Base-by-base conservation (phyloP, 1,284 basidiomycete genomes). In the Malassezia pachydermatis region DNA sequence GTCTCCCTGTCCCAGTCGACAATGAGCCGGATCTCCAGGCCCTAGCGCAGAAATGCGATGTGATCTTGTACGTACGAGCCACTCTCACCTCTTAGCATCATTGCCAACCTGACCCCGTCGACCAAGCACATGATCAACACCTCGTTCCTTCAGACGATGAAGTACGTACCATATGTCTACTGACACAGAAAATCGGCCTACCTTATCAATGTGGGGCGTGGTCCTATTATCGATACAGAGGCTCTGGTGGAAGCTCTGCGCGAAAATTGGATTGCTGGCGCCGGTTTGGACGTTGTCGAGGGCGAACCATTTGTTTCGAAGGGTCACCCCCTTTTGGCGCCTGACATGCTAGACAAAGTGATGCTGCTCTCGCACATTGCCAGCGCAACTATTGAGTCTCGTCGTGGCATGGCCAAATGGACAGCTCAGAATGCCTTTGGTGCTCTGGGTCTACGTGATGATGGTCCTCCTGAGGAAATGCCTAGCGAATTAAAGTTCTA, bases 201-300 rank as follows among this genome's bases (percentile, higher is more conserved):
- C 35, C 43, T 65, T 14, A 48, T 68, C 52, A 70, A 68, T 32
- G 57, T 63, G 4, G 54, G 59, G 1, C 60, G 76, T 52, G 76
- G 77, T 1, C 74, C 86, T 0, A 75, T 95, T 5, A 84, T 98
- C 10, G 88, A 96, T 70, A 69, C 63, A 0, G 80, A 84, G 33
- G 90, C 90, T 8, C 78, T 98, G 8, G 83, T 83, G 1, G 80
- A 78, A 51, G 90, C 89, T 0, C 74, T 96, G 37, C 75, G 76
- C 39, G 79, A 82, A 54, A 79, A 79, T 2, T 81, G 81, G 78
- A 84, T 96, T 34, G 92, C 84, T 76, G 89, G 83, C 19, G 92
- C 92, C 0, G 92, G 87, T 0, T 65, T 98, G 5, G 92, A 98
- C 71, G 92, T 96, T 27, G 81, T 95, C 10, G 87, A 89, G 58